phyloP scores from a whole-genome alignment of 495 filamentous ascomycete species.

The Aspergillus carlsbadensis region DNA sequence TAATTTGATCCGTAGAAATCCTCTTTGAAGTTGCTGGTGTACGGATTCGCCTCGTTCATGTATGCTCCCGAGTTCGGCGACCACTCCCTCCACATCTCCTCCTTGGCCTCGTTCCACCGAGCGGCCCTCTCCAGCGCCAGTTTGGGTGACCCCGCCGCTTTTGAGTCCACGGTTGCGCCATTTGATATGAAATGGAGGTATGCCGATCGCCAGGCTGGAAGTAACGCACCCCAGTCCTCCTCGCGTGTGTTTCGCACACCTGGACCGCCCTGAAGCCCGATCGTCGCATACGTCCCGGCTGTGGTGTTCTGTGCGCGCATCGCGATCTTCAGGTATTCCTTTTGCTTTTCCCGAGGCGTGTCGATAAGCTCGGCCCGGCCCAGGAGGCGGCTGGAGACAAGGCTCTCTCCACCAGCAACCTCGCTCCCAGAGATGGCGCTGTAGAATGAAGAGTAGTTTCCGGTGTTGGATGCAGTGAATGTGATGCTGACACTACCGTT shows the following conservation, averaged over 20 bases:
- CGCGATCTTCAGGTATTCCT: background rate
- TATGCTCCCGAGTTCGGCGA: conserved; percentile 23
- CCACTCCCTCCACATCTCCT: conserved; percentile 28
- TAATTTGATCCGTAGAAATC: too few relatives aligned
- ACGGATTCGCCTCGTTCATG: conserved; percentile 43
- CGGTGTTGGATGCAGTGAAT: too few relatives aligned
- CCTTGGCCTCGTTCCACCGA: conserved; percentile 9
- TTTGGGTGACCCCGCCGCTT: background rate
- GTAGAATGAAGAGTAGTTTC: too few relatives aligned
- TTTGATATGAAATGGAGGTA: conserved; percentile 20
- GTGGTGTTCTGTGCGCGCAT: background rate
- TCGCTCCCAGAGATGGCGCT: too few relatives aligned
- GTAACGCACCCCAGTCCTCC: conserved; percentile 11
- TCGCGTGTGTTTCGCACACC: conserved; percentile 11
- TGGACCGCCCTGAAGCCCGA: conserved; percentile 24
- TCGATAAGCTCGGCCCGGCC: conserved; percentile 24
- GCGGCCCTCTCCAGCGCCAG: background rate
- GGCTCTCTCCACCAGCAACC: conserved; percentile 3
- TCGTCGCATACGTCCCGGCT: background rate
- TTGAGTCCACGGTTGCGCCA: conserved; percentile 13
- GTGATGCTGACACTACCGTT: too few relatives aligned
- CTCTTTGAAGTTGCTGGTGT: conserved; percentile 26
- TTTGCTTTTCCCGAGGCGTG: background rate
- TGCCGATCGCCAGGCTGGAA: conserved; percentile 22
- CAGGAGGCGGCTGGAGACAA: conserved; percentile 23